Evolutionary conservation across 2,329 filamentous ascomycete genomes (phyloP), one percentile per base, ranked within the genome.

Genomic region (Colletotrichum godetiae): DNA sequence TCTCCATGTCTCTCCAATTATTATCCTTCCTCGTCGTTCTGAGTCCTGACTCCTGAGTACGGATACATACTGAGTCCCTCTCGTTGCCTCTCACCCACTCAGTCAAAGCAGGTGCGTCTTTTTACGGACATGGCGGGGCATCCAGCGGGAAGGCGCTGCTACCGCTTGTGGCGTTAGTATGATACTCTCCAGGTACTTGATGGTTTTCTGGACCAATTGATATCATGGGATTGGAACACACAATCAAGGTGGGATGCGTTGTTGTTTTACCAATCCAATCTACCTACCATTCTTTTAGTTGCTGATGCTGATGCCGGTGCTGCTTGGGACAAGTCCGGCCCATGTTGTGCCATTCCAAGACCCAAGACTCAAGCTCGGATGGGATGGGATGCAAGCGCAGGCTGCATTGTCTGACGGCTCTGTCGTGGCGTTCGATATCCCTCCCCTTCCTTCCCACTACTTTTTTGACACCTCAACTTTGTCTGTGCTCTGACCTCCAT

Each of bases 71-170:
- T 33, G 31, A 33, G 35, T 37, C 59, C 27, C 46, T 31, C 49
- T 57, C 57, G 49, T 65, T 65, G 31, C 53, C 37, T 73, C 70
- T 64, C 70, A 69, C 69, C 70, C 70, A 73, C 65, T 60, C 70
- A 27, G 19, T 68, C 58, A 42, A 60, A 69, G 70, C 70, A 73
- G 66, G 70, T 73, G 70, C 66, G 70, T 73, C 70, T 73, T 73
- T 72, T 73, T 69, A 64, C 70, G 35, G 70, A 67, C 59, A 56
- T 59, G 70, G 70, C 66, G 70, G 70, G 70, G 65, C 52, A 63
- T 69, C 55, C 15, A 59, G 52, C 58, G 57, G 64, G 57, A 72
- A 68, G 64, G 57, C 42, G 68, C 67, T 59, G 67, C 37, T 27
- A 33, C 63, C 57, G 35, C 19, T 57, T 31, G 57, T 67, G 68